These are phyloP conservation scores for Cyberlindnera amylophila DNA, from an alignment of 805 yeast genomes.

Conservation along the genomic window DNA sequence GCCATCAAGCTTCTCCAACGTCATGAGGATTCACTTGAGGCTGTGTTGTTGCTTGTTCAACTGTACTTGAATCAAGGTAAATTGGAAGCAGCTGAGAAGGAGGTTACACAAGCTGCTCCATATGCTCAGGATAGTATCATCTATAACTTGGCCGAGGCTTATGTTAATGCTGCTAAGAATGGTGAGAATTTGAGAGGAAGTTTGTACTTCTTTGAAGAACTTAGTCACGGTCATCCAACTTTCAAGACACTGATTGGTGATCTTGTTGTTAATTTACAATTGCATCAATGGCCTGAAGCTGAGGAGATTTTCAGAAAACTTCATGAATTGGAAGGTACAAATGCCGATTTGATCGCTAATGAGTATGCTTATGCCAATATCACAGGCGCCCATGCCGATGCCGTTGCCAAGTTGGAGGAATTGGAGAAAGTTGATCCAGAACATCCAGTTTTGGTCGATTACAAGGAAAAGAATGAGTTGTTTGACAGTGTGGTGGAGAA, in stretches of 20 bases:
- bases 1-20: slow-evolving; percentile 38
- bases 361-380: slow-evolving; percentile 60
- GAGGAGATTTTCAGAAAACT: slow-evolving; percentile 46
- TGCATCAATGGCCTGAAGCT: slow-evolving; percentile 81
- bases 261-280: slow-evolving; percentile 71
- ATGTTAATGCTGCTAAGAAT: slow-evolving; percentile 46
- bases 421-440: slow-evolving; percentile 46
- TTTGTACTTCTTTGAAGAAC: slow-evolving; percentile 76
- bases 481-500: slow-evolving; percentile 70
- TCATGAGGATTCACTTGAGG: slow-evolving; percentile 39
- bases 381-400: slow-evolving; percentile 37
- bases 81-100: slow-evolving; percentile 43
- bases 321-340: slow-evolving; percentile 34
- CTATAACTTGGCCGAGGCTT: slow-evolving; percentile 75
- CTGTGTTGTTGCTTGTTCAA: slow-evolving; percentile 39
- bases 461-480: slow-evolving; percentile 53
- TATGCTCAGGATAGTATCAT: slow-evolving; percentile 71
- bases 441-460: slow-evolving; percentile 56
- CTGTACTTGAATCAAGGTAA: slow-evolving; percentile 39
- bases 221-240: slow-evolving; percentile 53
- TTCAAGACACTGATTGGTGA: slow-evolving; percentile 55
- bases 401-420: slow-evolving; percentile 40
- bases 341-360: slow-evolving; percentile 55
- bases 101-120: slow-evolving; percentile 39
- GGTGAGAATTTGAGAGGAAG: slow-evolving; percentile 39